phyloP scores from a whole-genome alignment of 2,329 filamentous ascomycete species.

The Cladosporium sphaerospermum region DNA sequence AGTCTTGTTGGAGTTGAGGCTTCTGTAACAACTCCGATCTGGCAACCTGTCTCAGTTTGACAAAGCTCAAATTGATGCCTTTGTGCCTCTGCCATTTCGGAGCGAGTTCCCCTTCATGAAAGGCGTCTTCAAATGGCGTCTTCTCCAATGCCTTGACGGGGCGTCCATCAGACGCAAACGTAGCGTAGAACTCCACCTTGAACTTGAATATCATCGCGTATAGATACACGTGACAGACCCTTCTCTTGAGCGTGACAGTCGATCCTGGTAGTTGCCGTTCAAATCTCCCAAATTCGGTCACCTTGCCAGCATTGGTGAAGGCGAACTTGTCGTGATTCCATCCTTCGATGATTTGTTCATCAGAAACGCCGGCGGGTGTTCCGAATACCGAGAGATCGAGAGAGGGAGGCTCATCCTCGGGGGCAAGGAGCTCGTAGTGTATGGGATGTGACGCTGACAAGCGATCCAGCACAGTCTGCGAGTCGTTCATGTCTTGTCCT shows the following conservation, averaged over 20 bases:
- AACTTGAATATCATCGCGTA: background rate
- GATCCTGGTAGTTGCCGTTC: background rate
- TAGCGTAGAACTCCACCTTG: background rate
- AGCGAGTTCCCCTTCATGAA: background rate
- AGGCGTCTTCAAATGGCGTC: background rate
- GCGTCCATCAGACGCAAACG: background rate
- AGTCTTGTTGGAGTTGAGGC: background rate
- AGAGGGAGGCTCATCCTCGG: background rate
- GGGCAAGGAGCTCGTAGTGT: background rate
- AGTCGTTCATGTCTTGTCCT: constrained; percentile 1
- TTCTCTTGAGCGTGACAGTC: background rate
- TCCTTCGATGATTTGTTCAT: background rate
- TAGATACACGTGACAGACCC: constrained; percentile 1
- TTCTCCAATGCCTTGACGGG: background rate
- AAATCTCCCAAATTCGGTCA: constrained; percentile 2
- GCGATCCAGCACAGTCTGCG: background rate
- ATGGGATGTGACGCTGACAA: constrained; percentile 1
- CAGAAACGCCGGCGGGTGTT: background rate
- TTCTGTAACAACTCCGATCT: background rate
- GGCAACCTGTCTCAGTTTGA: background rate
- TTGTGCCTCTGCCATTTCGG: background rate
- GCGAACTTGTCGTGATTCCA: constrained; percentile 1
- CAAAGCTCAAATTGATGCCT: background rate
- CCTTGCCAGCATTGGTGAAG: background rate
- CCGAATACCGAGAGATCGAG: constrained; percentile 1